These are phyloP conservation scores for Ustulina deusta DNA, from an alignment of 2,329 filamentous ascomycete genomes.

Conservation along the genomic window DNA sequence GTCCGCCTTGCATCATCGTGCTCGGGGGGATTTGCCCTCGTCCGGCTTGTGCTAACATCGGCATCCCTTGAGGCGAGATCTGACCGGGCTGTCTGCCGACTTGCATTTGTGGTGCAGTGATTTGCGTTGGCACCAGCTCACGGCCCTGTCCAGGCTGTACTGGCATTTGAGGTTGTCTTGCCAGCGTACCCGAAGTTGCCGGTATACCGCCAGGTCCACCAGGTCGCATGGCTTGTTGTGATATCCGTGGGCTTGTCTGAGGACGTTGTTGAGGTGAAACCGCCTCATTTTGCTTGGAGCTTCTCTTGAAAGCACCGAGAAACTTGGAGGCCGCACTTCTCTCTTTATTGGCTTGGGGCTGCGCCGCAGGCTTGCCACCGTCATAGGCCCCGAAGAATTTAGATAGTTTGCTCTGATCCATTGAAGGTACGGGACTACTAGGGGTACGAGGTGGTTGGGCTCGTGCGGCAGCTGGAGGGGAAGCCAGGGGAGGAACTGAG, in stretches of 20 bases:
- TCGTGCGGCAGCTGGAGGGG: slow-evolving; percentile 22
- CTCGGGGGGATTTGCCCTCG: slow-evolving; percentile 37
- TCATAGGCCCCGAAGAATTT: slow-evolving; percentile 48
- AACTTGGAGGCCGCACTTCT: slow-evolving; percentile 50
- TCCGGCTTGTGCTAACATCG: slow-evolving; percentile 23
- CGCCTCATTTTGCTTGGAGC: slow-evolving; percentile 40
- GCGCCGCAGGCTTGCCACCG: slow-evolving; percentile 38
- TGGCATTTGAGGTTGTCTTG: slow-evolving; percentile 25
- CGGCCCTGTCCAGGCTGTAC: slow-evolving; percentile 40
- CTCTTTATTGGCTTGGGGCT: slow-evolving; percentile 43
- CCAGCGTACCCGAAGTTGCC: slow-evolving; percentile 1
- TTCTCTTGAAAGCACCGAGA: slow-evolving; percentile 49
- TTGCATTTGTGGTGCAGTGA: slow-evolving; percentile 41
- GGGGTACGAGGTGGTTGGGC: slow-evolving; percentile 35
- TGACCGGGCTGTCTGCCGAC: slow-evolving; percentile 27
- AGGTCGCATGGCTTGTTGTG: slow-evolving; percentile 32
- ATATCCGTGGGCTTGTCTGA: slow-evolving; percentile 38
- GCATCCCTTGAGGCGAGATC: slow-evolving; percentile 26
- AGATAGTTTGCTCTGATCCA: slow-evolving; percentile 43
- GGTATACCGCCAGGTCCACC: slow-evolving; percentile 14
- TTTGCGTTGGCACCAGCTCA: slow-evolving; percentile 35
- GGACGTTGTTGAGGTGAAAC: slow-evolving; percentile 37
- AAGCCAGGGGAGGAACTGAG: slow-evolving; percentile 18
- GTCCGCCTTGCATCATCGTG: slow-evolving; percentile 35
- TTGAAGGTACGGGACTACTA: slow-evolving; percentile 42